Percentiles rank a stretch among this genome's conserved stretches.
phyloP scores from a whole-genome alignment of 139 green algal species.

The Chlamydomonas sp. region DNA sequence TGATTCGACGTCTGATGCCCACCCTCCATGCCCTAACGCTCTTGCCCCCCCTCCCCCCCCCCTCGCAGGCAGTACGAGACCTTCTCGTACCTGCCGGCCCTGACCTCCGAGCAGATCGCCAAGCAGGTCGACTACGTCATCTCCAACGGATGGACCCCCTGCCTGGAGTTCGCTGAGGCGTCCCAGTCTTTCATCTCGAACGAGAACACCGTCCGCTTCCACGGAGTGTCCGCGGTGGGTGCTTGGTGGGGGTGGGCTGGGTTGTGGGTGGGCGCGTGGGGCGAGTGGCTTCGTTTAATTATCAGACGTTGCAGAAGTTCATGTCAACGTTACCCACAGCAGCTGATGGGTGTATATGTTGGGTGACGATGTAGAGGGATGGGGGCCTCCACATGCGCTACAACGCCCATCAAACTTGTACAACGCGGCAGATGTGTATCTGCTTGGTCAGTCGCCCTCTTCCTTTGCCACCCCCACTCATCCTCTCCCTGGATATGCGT shows the following conservation, averaged over 20 bases:
- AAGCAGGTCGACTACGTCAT: constrained; percentile 93
- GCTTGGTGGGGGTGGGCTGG: not conserved
- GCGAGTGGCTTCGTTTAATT: not conserved
- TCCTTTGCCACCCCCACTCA: not conserved
- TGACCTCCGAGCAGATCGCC: constrained; percentile 83
- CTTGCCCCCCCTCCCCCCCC: not conserved
- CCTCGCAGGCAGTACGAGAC: constrained; percentile 91
- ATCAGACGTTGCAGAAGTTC: no score
- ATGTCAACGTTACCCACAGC: not conserved
- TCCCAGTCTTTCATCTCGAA: constrained; percentile 64
- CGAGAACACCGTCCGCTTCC: constrained; percentile 56
- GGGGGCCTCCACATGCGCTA: not conserved
- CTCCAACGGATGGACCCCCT: constrained; percentile 81
- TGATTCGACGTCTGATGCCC: not conserved
- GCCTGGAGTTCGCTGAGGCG: constrained; percentile 88
- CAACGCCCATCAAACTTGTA: not conserved
- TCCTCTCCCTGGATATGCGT: not conserved
- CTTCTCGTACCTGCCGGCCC: constrained; percentile 95
- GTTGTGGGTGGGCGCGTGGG: no score
- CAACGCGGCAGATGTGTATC: not conserved
- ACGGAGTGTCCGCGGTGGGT: constrained; percentile 46
- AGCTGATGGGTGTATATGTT: not conserved
- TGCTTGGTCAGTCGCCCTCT: not conserved
- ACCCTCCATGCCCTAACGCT: not conserved
- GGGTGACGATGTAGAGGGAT: not conserved